Conservation (phyloP, 768 basidiomycete genomes). For the Vararia minispora region DNA sequence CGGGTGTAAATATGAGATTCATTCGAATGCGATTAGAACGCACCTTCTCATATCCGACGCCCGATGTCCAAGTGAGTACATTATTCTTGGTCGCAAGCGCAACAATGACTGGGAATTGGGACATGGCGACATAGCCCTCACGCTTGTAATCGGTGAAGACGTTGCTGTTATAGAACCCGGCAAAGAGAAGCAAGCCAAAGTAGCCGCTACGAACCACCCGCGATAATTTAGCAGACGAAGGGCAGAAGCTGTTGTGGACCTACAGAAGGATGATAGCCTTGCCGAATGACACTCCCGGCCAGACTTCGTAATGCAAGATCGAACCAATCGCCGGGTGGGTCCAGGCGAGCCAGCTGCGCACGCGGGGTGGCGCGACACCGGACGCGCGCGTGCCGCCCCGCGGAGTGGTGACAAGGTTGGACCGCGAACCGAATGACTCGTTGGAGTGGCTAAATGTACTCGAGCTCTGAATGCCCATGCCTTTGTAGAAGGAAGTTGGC, state of each 20-base stretch:
- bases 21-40: conserved; percentile 2
- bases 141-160: conserved; percentile 25
- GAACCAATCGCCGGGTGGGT: conserved; percentile 21
- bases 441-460: too few species aligned
- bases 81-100: conserved; percentile 41
- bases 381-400: not conserved
- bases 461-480: too few species aligned
- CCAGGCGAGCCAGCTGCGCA: conserved; percentile 25
- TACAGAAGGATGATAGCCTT: conserved; percentile 25
- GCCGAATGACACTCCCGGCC: conserved; percentile 27
- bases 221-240: too few species aligned
- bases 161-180: too few species aligned
- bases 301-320: conserved; percentile 23
- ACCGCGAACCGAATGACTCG: too few species aligned
- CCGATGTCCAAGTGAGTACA: conserved; percentile 26
- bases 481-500: too few species aligned
- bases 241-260: conserved; percentile 25
- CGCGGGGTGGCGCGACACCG: conserved; percentile 20
- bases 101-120: conserved; percentile 35
- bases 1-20: not conserved
- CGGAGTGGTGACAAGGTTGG: conserved; percentile 2
- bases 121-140: conserved; percentile 26
- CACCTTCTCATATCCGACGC: conserved; percentile 38
- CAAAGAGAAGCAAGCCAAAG: too few species aligned
- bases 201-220: too few species aligned